Percentiles rank a stretch among this genome's conserved stretches.
phyloP scores from a whole-genome alignment of 352 stramenopile genomes.

The Phytophthora meadii region DNA sequence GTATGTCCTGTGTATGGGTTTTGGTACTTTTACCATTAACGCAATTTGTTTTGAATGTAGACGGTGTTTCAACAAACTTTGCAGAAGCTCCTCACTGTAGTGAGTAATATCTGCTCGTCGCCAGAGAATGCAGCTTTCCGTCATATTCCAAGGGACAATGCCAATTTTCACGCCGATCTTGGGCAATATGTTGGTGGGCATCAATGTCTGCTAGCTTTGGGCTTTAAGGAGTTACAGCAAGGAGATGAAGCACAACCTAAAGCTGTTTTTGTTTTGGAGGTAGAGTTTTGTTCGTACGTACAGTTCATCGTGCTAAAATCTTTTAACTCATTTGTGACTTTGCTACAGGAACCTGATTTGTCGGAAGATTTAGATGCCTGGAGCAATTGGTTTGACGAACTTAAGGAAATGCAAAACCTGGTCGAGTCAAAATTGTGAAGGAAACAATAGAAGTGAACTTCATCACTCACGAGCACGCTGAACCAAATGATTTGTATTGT shows the following conservation, averaged over 20 bases:
- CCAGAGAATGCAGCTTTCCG: slow-evolving; percentile 78
- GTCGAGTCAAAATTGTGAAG: slow-evolving; percentile 43
- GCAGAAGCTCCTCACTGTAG: slow-evolving; percentile 57
- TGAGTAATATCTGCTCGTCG: slow-evolving; percentile 72
- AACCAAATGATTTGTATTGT: not conserved
- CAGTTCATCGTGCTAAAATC: not conserved
- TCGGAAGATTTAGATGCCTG: slow-evolving; percentile 77
- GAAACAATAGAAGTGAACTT: slow-evolving; percentile 6
- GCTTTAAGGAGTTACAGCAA: slow-evolving; percentile 69
- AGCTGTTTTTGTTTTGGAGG: slow-evolving; percentile 73
- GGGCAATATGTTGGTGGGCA: slow-evolving; percentile 68
- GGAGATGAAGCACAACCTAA: slow-evolving; percentile 45
- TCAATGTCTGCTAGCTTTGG: slow-evolving; percentile 71
- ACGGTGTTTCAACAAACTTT: slow-evolving; percentile 43
- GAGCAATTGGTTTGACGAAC: slow-evolving; percentile 82
- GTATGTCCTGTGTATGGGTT: slow-evolving; percentile 16
- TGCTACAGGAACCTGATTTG: slow-evolving; percentile 76
- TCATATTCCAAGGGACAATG: slow-evolving; percentile 78
- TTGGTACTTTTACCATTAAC: too few species aligned
- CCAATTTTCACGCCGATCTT: slow-evolving; percentile 70
- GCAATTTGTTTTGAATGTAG: slow-evolving; percentile 20
- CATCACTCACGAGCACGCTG: not conserved
- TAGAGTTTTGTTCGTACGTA: slow-evolving; percentile 8
- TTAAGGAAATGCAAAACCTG: slow-evolving; percentile 73
- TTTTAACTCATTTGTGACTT: slow-evolving; percentile 1